phyloP scores from a whole-genome alignment of 352 stramenopile genomes.

The Phytopythium chamaehyphon region DNA sequence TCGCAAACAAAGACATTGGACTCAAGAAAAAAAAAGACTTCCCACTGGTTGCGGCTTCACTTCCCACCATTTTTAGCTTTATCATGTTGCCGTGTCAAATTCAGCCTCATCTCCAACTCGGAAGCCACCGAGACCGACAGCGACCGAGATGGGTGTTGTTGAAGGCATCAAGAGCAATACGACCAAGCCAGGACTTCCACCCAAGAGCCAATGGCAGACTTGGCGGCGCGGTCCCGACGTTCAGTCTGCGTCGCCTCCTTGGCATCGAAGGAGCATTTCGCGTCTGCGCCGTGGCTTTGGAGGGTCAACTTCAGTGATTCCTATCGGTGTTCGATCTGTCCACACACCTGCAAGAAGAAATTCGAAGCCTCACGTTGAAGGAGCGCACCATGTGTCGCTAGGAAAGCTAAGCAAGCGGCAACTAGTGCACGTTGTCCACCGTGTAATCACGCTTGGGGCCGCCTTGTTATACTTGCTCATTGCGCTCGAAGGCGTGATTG shows the following conservation, averaged over 20 bases:
- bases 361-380: neutral
- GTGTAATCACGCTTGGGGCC: slow-evolving; percentile 12
- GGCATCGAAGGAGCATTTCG: slow-evolving; percentile 1
- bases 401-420: neutral
- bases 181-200: neutral
- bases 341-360: neutral
- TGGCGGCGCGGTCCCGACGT: neutral
- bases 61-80: no score
- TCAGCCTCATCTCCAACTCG: no score
- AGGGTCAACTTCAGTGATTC: neutral
- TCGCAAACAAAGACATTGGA: no score
- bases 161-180: neutral
- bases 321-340: neutral
- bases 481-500: slow-evolving; percentile 18
- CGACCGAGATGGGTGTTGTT: neutral
- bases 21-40: no score
- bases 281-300: neutral
- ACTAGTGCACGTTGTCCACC: neutral
- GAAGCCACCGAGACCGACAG: no score
- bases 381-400: neutral
- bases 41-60: no score
- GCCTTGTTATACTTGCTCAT: slow-evolving; percentile 27
- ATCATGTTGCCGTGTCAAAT: no score
- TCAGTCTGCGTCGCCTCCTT: neutral
- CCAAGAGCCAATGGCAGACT: slow-evolving; percentile 1